Base-by-base conservation (phyloP, 2,329 filamentous ascomycete genomes). In the Aspergillus aculeatus region DNA sequence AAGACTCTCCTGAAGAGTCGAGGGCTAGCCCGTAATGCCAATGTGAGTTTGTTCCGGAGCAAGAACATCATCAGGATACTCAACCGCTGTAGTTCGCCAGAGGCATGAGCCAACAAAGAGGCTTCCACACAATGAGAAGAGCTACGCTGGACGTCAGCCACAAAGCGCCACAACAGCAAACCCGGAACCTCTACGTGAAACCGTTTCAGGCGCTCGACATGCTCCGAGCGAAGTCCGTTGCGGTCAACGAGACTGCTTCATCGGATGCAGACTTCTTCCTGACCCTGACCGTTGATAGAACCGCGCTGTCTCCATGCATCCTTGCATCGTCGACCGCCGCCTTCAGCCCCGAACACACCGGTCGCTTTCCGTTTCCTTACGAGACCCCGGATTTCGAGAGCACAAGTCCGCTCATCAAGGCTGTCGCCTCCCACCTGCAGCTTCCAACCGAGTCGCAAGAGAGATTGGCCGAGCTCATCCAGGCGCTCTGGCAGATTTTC, bases 261-360 rank as follows among this genome's bases (percentile, higher is more conserved):
- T 69, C 70, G 11, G 67, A 71, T 2, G 73, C 75, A 2, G 76
- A 79, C 32, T 79, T 82, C 59, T 83, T 86, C 50, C 69, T 92
- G 11, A 85, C 84, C 41, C 80, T 93, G 56, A 84, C 84, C 4
- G 80, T 92, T 52, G 87, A 91, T 71, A 84, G 90, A 53, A 81
- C 82, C 12, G 79, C 81, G 16, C 79, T 84, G 53, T 84, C 80
- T 9, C 89, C 89, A 2, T 88, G 86, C 68, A 82, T 92, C 49
- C 79, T 89, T 59, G 83, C 82, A 10, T 85, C 88, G 1, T 81
- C 84, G 5, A 81, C 77, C 7, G 73, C 79, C 4, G 70, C 81
- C 7, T 76, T 77, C 21, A 68, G 78, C n/a, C 71, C 78, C 12
- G 68, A 78, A 49, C 74, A 77, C 24, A 77, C 82, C 3, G 79